Evolutionary conservation across 176 grass and related monocot genomes (phyloP).

Genomic region (Hordeum vulgare): MorexV3_pseudomolecules_assembly NC_058519.1:648072289-648072788

Average conservation of each 20-base stretch:
- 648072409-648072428: conserved; percentile 44
- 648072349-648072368: conserved; percentile 58
- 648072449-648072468: conserved; percentile 62
- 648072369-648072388: conserved; percentile 39
- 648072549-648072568: conserved; percentile 71
- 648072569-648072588: conserved; percentile 67
- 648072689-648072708: conserved; percentile 77
- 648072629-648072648: conserved; percentile 93
- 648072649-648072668: conserved; percentile 35
- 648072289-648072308: conserved; percentile 66
- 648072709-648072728: conserved; percentile 75
- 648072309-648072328: conserved; percentile 36
- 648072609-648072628: conserved; percentile 77
- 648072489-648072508: conserved; percentile 72
- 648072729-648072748: conserved; percentile 96
- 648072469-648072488: conserved; percentile 64
- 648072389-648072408: conserved; percentile 70
- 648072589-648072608: conserved; percentile 88
- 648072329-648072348: conserved; percentile 58
- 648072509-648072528: conserved; percentile 77
- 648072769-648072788: conserved; percentile 93
- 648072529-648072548: conserved; percentile 51
- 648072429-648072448: conserved; percentile 57
- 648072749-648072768: conserved; percentile 99
- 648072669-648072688: conserved; percentile 51